These are phyloP conservation scores for Takashimella tepidaria DNA, from an alignment of 1,284 basidiomycete genomes.

Conservation along the genomic window DNA sequence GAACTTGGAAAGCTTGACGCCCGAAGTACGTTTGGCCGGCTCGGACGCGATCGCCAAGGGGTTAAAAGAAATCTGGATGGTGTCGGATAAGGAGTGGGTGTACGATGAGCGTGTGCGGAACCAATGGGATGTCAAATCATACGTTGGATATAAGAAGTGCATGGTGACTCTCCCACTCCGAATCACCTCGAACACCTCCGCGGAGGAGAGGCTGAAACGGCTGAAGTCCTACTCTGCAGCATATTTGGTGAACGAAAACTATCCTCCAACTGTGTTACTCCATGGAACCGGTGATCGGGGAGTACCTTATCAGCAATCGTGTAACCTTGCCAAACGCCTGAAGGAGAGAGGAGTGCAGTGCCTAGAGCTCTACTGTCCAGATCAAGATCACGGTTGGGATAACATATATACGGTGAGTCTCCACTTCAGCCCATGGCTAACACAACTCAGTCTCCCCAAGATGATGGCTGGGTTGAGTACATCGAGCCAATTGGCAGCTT, in stretches of 20 bases:
- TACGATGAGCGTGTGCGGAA: not conserved
- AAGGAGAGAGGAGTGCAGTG: constrained; percentile 13
- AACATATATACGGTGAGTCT: constrained; percentile 24
- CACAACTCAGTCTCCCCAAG: not conserved
- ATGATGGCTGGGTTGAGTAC: not conserved
- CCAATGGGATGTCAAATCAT: constrained; percentile 5
- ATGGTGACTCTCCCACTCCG: not conserved
- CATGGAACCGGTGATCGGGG: constrained; percentile 21
- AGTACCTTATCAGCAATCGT: constrained; percentile 20
- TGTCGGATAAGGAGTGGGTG: not conserved
- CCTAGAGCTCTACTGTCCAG: constrained; percentile 12
- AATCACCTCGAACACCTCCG: constrained; percentile 4
- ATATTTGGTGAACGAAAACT: constrained; percentile 1
- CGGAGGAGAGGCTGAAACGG: constrained; percentile 5
- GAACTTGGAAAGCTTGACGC: not conserved
- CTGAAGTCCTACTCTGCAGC: constrained; percentile 2
- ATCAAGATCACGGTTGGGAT: constrained; percentile 24
- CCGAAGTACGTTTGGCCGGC: not conserved
- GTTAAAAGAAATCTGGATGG: constrained; percentile 8
- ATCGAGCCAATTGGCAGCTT: not conserved
- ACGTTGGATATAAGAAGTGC: not conserved
- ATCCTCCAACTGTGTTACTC: constrained; percentile 26
- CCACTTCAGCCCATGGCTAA: too few relatives aligned
- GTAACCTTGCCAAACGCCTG: constrained; percentile 15
- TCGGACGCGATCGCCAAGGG: not conserved